Evolutionary conservation across 2,329 filamentous ascomycete species (phyloP).

Genomic region (Colletotrichum sp.): DNA sequence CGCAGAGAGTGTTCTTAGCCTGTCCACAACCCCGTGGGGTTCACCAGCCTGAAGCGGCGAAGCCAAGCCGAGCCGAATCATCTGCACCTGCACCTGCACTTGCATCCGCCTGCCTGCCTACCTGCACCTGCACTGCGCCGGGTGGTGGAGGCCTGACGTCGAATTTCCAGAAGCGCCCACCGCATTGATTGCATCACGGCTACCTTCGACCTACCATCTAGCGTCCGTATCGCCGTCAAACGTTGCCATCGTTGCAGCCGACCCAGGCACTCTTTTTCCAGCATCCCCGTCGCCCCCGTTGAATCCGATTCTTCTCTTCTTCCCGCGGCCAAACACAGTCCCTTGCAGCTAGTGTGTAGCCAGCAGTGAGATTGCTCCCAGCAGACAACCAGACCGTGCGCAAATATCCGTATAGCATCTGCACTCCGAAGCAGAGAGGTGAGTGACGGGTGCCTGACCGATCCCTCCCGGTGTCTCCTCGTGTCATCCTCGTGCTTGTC

Average conservation of each 20-base stretch:
- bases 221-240: background rate
- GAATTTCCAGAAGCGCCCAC: constrained; percentile 5
- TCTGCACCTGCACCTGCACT: background rate
- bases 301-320: background rate
- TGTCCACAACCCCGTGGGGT: constrained; percentile 16
- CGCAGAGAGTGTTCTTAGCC: background rate
- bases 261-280: background rate
- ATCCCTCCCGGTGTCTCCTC: background rate
- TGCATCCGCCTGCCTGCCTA: background rate
- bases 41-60: background rate
- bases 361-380: background rate
- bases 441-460: constrained; percentile 2
- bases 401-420: background rate
- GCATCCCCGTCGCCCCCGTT: background rate
- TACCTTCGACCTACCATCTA: background rate
- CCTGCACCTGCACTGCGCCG: background rate
- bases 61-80: background rate
- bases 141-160: constrained; percentile 7
- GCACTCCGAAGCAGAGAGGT: background rate
- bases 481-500: background rate
- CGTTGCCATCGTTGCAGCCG: background rate
- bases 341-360: background rate
- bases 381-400: background rate
- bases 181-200: constrained; percentile 16
- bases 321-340: background rate